Conservation (phyloP, 1,139 yeast species). For the Scheffersomyces titani region DNA sequence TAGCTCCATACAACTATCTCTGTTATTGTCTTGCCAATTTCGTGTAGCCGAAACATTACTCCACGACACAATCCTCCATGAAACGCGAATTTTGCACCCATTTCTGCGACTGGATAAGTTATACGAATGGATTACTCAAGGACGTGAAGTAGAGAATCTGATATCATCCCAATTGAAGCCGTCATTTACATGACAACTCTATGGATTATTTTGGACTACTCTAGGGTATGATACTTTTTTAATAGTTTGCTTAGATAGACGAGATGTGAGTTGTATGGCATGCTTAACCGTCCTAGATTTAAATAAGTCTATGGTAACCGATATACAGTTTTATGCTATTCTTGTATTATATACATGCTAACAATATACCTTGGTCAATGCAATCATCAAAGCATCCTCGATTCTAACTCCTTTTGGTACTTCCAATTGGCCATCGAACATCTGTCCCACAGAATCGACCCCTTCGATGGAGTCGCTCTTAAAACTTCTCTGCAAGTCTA, state of each 20-base stretch:
- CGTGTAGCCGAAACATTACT: background rate
- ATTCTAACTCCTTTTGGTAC: conserved; percentile 60
- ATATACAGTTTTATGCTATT: background rate
- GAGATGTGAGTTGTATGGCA: too few relatives aligned
- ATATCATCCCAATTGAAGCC: background rate
- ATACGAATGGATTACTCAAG: too few relatives aligned
- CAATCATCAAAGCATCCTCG: conserved; percentile 71
- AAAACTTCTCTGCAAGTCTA: conserved; percentile 55
- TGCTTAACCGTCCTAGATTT: too few relatives aligned
- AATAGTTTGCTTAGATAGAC: too few relatives aligned
- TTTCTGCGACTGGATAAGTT: background rate
- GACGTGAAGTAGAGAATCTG: background rate
- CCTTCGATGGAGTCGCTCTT: conserved; percentile 51
- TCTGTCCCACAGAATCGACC: conserved; percentile 53
- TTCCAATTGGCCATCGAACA: conserved; percentile 66
- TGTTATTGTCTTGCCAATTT: background rate
- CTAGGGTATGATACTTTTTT: too few relatives aligned
- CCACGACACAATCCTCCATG: background rate
- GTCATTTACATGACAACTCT: too few relatives aligned
- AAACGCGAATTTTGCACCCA: background rate
- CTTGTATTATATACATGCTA: background rate
- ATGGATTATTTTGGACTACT: too few relatives aligned
- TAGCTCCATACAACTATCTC: background rate
- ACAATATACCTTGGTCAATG: conserved; percentile 46
- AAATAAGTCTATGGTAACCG: too few relatives aligned